Conservation (phyloP, 805 yeast species). For the Candida alai region DNA sequence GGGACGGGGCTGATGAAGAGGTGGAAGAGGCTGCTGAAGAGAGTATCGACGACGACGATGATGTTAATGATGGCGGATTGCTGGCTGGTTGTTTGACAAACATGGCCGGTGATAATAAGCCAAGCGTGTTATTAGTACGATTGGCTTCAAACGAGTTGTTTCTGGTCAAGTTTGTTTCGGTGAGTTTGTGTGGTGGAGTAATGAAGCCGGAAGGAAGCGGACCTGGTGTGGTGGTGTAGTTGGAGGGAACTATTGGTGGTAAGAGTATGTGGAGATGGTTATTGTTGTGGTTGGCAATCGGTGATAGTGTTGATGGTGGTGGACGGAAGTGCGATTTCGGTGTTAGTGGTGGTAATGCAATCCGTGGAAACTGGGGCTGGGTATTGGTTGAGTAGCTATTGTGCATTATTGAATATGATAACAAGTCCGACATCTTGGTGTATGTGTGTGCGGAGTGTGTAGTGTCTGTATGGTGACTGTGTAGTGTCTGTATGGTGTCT, state of each 20-base stretch:
- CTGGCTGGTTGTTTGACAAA: slow-evolving; percentile 7
- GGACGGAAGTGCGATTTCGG: background rate
- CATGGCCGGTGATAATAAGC: slow-evolving; percentile 8
- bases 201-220: slow-evolving; percentile 1
- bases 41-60: slow-evolving; percentile 2
- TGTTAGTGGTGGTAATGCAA: slow-evolving; percentile 4
- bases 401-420: slow-evolving; percentile 39
- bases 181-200: slow-evolving; percentile 4
- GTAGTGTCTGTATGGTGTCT: too few relatives aligned
- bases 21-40: slow-evolving; percentile 8
- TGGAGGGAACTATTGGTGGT: slow-evolving; percentile 3
- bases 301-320: slow-evolving; percentile 1
- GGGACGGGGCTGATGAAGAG: slow-evolving; percentile 5
- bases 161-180: slow-evolving; percentile 10
- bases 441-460: too few relatives aligned
- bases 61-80: too few relatives aligned
- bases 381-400: slow-evolving; percentile 6
- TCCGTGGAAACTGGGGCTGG: slow-evolving; percentile 3
- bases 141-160: too few relatives aligned
- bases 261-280: slow-evolving; percentile 7
- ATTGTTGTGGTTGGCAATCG: background rate
- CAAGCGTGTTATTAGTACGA: too few relatives aligned
- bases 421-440: slow-evolving; percentile 25
- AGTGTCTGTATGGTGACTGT: too few relatives aligned
- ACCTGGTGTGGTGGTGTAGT: slow-evolving; percentile 5